Conservation (phyloP, 2,329 filamentous ascomycete genomes). For the Tolypocladium cylindrosporum region DNA sequence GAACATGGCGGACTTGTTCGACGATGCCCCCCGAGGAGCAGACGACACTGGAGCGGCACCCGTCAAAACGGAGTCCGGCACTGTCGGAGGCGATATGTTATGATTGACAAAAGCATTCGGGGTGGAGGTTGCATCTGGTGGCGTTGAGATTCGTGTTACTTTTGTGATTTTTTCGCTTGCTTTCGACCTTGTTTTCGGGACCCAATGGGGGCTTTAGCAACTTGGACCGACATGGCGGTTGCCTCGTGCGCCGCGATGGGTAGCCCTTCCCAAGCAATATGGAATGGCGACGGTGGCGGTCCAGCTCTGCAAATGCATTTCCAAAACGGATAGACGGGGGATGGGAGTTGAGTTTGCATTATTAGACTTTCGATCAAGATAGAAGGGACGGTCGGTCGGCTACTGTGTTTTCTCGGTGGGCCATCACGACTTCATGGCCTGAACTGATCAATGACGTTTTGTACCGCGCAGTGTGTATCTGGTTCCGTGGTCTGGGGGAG, state of each 20-base stretch:
- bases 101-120: slow-evolving; percentile 19
- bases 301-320: slow-evolving; percentile 23
- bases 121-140: slow-evolving; percentile 26
- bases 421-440: slow-evolving; percentile 24
- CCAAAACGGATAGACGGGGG: slow-evolving; percentile 23
- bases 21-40: not conserved
- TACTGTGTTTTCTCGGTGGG: slow-evolving; percentile 16
- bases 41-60: slow-evolving; percentile 18
- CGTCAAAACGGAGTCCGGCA: slow-evolving; percentile 30
- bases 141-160: slow-evolving; percentile 22
- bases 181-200: slow-evolving; percentile 4
- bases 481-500: slow-evolving; percentile 5
- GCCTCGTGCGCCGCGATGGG: slow-evolving; percentile 1
- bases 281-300: slow-evolving; percentile 9
- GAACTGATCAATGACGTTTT: slow-evolving; percentile 24
- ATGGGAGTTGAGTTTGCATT: slow-evolving; percentile 26
- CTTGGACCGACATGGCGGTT: not conserved
- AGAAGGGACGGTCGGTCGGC: slow-evolving; percentile 21
- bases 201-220: slow-evolving; percentile 1
- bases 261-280: not conserved
- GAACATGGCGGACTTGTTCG: slow-evolving; percentile 54
- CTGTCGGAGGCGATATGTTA: slow-evolving; percentile 18
- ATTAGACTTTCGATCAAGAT: slow-evolving; percentile 29
- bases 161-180: slow-evolving; percentile 10
- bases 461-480: slow-evolving; percentile 3